Evolutionary conservation across 1,284 basidiomycete genomes (phyloP).

Genomic region (Amylostereum chailletii): DNA sequence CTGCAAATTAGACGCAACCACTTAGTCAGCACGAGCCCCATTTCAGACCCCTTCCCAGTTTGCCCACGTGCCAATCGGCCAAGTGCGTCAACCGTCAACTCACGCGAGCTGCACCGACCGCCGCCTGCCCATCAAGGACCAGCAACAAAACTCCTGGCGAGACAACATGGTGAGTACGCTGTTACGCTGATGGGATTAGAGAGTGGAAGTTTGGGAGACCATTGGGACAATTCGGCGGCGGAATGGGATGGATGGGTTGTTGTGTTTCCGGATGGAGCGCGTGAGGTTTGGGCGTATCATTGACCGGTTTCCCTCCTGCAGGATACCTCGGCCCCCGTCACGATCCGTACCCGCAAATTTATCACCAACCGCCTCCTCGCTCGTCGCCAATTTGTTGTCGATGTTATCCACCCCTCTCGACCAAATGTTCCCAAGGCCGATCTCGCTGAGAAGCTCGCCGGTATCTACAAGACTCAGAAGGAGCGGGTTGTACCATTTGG

Average conservation of each 20-base stretch:
- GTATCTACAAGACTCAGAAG: slow-evolving; percentile 75
- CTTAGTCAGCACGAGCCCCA: too few relatives aligned
- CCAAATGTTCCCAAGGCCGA: slow-evolving; percentile 93
- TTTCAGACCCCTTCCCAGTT: too few relatives aligned
- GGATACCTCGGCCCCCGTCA: slow-evolving; percentile 89
- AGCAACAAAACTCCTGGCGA: too few relatives aligned
- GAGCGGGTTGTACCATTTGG: slow-evolving; percentile 72
- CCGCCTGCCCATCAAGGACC: too few relatives aligned
- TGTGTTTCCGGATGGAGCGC: slow-evolving; percentile 22
- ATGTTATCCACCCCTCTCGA: slow-evolving; percentile 93
- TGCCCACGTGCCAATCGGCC: too few relatives aligned
- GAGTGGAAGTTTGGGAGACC: neutral
- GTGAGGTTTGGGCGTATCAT: slow-evolving; percentile 8
- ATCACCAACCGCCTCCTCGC: slow-evolving; percentile 98
- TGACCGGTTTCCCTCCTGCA: slow-evolving; percentile 21
- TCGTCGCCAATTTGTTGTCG: slow-evolving; percentile 88
- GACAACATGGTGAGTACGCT: slow-evolving; percentile 9
- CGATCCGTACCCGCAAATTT: slow-evolving; percentile 98
- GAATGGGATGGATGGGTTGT: slow-evolving; percentile 25
- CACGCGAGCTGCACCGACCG: too few relatives aligned
- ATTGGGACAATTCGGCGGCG: slow-evolving; percentile 8
- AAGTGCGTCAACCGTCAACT: too few relatives aligned
- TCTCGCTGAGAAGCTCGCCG: slow-evolving; percentile 87
- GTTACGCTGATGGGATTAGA: too few relatives aligned
- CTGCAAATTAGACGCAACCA: too few relatives aligned